A percentile compares a stretch with the other conserved stretches of the same genome.
These are phyloP conservation scores for Suillus lakei DNA, from an alignment of 768 basidiomycete species.

Conservation along the genomic window DNA sequence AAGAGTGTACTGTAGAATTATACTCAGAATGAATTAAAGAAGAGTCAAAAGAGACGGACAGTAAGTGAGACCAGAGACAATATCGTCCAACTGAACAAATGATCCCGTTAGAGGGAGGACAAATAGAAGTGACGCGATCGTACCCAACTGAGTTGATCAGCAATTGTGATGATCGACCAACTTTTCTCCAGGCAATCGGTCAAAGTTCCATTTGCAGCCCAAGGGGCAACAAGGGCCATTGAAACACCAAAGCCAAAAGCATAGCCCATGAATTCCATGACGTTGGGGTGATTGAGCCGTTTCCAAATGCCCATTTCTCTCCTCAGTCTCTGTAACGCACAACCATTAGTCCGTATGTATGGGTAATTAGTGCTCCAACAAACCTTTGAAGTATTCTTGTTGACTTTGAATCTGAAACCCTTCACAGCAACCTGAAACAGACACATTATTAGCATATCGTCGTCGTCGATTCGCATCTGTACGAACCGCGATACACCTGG, in stretches of 20 bases:
- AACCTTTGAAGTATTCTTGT: conserved; percentile 1
- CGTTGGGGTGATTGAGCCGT: conserved; percentile 21
- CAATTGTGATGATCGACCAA: background rate
- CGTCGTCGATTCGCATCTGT: background rate
- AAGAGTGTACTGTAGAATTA: conserved; percentile 12
- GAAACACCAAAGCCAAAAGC: conserved; percentile 26
- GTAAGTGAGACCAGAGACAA: conserved; percentile 13
- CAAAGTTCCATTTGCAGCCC: conserved; percentile 25
- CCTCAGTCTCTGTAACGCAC: conserved; percentile 16
- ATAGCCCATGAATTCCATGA: conserved; percentile 28
- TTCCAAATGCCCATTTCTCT: conserved; percentile 32
- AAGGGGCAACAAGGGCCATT: conserved; percentile 26
- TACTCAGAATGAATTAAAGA: background rate
- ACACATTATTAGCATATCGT: background rate
- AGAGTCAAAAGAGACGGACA: background rate
- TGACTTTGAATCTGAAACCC: conserved; percentile 3
- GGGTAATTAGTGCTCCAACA: background rate
- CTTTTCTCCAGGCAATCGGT: background rate
- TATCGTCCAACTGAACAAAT: conserved; percentile 7
- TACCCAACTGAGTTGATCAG: background rate
- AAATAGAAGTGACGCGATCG: background rate
- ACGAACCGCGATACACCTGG: background rate
- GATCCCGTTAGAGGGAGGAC: background rate
- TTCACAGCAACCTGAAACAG: conserved; percentile 18
- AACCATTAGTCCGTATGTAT: background rate